Evolutionary conservation across 305 asterid species (phyloP).

Genomic region (Fraxinus platypoda): DNA sequence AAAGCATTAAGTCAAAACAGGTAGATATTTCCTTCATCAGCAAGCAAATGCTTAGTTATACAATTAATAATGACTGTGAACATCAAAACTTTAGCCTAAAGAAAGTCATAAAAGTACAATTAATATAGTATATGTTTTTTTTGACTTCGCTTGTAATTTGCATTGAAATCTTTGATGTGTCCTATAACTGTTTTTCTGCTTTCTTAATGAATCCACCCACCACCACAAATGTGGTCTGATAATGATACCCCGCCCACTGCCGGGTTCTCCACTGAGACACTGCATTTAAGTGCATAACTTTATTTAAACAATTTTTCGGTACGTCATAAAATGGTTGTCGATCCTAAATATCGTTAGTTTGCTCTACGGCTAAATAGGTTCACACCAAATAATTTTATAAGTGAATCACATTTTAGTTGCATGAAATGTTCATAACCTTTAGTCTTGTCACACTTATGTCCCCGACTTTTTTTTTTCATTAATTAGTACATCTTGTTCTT

Average conservation of each 20-base stretch:
- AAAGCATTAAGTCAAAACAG: conserved; percentile 1
- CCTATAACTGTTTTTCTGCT: conserved; percentile 13
- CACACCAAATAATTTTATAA: no score
- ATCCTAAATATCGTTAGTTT: no score
- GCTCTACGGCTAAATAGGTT: no score
- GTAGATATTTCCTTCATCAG: conserved; percentile 26
- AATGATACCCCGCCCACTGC: background rate
- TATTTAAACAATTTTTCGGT: background rate
- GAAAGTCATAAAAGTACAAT: background rate
- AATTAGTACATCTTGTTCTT: no score
- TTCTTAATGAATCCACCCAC: conserved; percentile 31
- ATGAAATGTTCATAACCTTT: no score
- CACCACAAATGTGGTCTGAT: background rate
- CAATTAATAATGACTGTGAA: conserved; percentile 1
- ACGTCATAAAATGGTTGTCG: no score
- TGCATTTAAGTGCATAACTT: background rate
- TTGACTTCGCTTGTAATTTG: background rate
- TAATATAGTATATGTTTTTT: background rate
- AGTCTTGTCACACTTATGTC: no score
- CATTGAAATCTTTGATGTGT: conserved; percentile 18
- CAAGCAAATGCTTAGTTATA: conserved; percentile 22
- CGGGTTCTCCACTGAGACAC: background rate
- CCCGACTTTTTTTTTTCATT: no score
- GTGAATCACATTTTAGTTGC: no score
- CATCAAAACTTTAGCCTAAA: background rate